Evolutionary conservation across 768 basidiomycete species (phyloP), one percentile per base, ranked within the genome.

Genomic region (Dictyophora rubrovolvata): DNA sequence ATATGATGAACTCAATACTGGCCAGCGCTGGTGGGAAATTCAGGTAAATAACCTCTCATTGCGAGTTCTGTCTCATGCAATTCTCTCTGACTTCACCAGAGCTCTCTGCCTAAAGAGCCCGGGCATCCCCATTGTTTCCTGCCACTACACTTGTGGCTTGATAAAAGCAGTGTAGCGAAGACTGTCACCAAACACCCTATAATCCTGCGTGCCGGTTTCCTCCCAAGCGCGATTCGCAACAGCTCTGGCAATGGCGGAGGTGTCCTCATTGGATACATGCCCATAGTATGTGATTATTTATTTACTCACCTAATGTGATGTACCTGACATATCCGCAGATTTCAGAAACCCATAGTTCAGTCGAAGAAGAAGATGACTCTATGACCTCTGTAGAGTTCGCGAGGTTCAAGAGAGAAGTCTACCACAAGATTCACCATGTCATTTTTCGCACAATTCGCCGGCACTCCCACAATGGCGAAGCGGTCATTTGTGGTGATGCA

Each of bases 231-330:
- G n/a, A n/a, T n/a, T n/a, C n/a, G n/a, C n/a, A n/a, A n/a, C n/a
- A 68, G 62, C 0, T 70, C 70, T 33, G 70, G 70, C 16, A 72
- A 72, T 60, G 70, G 70, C 10, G 70, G 70, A 10, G 69, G 70
- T 11, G 54, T 69, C 14, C 59, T 72, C 0, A 8, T 70, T 7
- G 66, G 68, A 8, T 70, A 68, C 52, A 69, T 71, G 66, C 64
- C 65, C 9, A 59, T 65, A 18, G 71, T 71, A 60, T 12, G 60
- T 60, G n/a, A n/a, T 17, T 21, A 12, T 55, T 17, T 48, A 11
- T 47, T 33, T 37, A 8, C 22, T 42, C 28, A n/a, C n/a, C n/a
- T n/a, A n/a, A n/a, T n/a, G 59, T 18, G 22, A 17, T 49, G 37
- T 34, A 34, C 56, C n/a, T 50, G 7, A 17, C 23, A 50, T 8